Conservation (phyloP, 2,329 filamentous ascomycete species). For the Sordariomycetes sp. region DNA sequence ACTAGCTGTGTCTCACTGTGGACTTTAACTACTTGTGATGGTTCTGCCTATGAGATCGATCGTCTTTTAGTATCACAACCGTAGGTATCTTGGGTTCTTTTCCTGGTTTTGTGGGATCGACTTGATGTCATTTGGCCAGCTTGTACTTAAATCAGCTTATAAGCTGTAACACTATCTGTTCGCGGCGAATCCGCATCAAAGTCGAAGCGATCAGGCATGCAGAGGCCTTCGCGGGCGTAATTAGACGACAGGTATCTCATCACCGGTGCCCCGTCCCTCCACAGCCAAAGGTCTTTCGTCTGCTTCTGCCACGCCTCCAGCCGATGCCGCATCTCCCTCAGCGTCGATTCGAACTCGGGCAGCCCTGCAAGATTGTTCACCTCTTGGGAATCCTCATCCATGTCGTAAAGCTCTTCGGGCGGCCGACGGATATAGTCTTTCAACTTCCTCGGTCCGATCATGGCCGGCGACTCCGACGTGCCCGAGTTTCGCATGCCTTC, state of each 20-base stretch:
- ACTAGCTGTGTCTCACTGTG: too few relatives aligned
- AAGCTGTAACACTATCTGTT: neutral
- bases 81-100: neutral
- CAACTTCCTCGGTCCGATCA: constrained; percentile 26
- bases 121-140: neutral
- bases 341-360: constrained; percentile 15
- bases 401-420: constrained; percentile 36
- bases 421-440: constrained; percentile 31
- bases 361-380: constrained; percentile 26
- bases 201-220: constrained; percentile 17
- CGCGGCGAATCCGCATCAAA: constrained; percentile 13
- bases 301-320: constrained; percentile 18
- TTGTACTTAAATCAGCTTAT: neutral
- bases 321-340: constrained; percentile 18
- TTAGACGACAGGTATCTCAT: constrained; percentile 9
- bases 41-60: too few relatives aligned
- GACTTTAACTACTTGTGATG: too few relatives aligned
- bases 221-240: constrained; percentile 13
- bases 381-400: constrained; percentile 33
- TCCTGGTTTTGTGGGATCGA: neutral
- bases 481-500: constrained; percentile 31
- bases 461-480: constrained; percentile 4
- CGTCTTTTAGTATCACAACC: too few relatives aligned
- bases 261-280: constrained; percentile 15
- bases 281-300: constrained; percentile 17